Evolutionary conservation across 768 basidiomycete species (phyloP), one percentile per base, ranked within the genome.

Genomic region (Boletus patriciae): DNA sequence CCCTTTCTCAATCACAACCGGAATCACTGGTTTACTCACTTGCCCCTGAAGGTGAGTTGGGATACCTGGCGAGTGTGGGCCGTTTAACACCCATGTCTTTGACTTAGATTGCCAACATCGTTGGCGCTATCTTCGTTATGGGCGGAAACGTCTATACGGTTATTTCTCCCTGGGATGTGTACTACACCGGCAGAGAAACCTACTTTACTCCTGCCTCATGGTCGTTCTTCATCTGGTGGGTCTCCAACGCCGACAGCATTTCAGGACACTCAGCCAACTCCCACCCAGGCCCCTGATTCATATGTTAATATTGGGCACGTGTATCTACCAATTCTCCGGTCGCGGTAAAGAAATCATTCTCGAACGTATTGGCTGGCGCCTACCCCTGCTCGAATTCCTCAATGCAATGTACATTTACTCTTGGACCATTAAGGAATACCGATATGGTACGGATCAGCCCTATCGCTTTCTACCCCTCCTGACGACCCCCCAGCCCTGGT

Each of bases 171-270:
- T 74, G 71, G 57, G 78, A 76, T 45, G 69, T 74, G 31, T 83
- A 83, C 67, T 73, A 73, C 57, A 64, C 69, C 3, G 79, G 80
- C 27, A 82, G 80, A 68, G 79, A 81, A 58, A 88, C 87, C 4
- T 88, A 86, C 73, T 77, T 88, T 57, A 88, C 87, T 1, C 87
- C 87, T 2, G 81, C 82, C 1, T 72, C 78, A 16, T 87, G 81
- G 75, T 80, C 82, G 16, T 86, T 83, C 72, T 78, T 79, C 68
- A 78, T 85, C 60, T 87, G 85, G 84, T 82, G 55, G 42, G 77
- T 69, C 57, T 15, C 29, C 37, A 12, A 34, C 25, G 27, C 18
- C 10, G 5, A 23, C 6, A 9, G 7, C 31, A 33, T 19, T 18
- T 11, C 41, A 23, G 3, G 42, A 51, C 48, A 27, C 52, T 49